Evolutionary conservation across 768 basidiomycete genomes (phyloP).

Genomic region (Wakefieldia striispora): DNA sequence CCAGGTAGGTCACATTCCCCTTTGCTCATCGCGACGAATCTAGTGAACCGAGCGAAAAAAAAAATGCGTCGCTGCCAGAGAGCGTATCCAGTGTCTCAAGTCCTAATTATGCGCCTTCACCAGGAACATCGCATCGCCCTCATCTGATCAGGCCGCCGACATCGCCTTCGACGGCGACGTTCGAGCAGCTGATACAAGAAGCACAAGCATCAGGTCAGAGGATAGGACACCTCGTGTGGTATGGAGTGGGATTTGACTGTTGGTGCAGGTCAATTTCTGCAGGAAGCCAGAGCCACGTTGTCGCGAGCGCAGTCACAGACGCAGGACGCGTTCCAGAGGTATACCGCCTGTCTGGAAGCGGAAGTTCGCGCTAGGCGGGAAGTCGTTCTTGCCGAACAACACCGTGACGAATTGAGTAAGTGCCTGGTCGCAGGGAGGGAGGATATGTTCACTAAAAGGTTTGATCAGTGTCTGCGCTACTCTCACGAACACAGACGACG

Average conservation of each 20-base stretch:
- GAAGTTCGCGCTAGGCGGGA: conserved; percentile 67
- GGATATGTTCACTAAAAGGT: conserved; percentile 17
- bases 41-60: conserved; percentile 2
- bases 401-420: conserved; percentile 59
- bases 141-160: conserved; percentile 44
- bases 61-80: conserved; percentile 17
- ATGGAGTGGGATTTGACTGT: conserved; percentile 7
- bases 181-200: conserved; percentile 56
- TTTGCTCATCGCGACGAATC: neutral
- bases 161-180: conserved; percentile 50
- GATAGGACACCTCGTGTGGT: conserved; percentile 5
- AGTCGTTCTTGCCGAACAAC: conserved; percentile 62
- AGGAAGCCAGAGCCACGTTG: conserved; percentile 58
- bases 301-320: conserved; percentile 67
- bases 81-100: conserved; percentile 30
- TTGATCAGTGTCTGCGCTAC: conserved; percentile 32
- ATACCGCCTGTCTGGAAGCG: conserved; percentile 65
- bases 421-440: conserved; percentile 9
- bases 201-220: conserved; percentile 58
- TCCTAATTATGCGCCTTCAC: conserved; percentile 32
- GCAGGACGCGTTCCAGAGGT: conserved; percentile 67
- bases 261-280: conserved; percentile 52
- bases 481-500: conserved; percentile 35
- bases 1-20: conserved; percentile 25
- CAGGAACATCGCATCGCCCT: conserved; percentile 30